Conservation (phyloP, 1,139 yeast genomes). For the Hemisphaericaspora xylanilytica region DNA sequence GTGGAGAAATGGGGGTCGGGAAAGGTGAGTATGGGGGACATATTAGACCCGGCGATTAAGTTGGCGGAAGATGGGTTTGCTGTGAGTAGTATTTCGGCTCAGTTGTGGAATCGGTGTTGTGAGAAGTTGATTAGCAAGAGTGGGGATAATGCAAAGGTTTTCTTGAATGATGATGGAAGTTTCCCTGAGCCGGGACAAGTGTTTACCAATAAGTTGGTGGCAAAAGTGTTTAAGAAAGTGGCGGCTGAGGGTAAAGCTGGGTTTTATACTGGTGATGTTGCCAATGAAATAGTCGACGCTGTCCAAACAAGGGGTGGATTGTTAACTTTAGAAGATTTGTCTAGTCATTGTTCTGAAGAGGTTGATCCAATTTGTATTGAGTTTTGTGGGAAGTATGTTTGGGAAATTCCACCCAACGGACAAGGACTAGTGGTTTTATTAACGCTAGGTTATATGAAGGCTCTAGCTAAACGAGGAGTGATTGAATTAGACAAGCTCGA, state of each 20-base stretch:
- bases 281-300: slow-evolving; percentile 56
- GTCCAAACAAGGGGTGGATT: slow-evolving; percentile 53
- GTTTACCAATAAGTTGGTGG: slow-evolving; percentile 50
- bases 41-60: slow-evolving; percentile 66
- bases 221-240: slow-evolving; percentile 49
- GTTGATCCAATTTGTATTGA: slow-evolving; percentile 59
- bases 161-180: slow-evolving; percentile 29
- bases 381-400: slow-evolving; percentile 42
- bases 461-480: slow-evolving; percentile 43
- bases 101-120: slow-evolving; percentile 47
- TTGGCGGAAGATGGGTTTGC: slow-evolving; percentile 67
- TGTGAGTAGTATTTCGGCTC: slow-evolving; percentile 55
- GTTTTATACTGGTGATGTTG: slow-evolving; percentile 65
- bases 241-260: slow-evolving; percentile 59
- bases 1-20: slow-evolving; percentile 70
- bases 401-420: slow-evolving; percentile 81
- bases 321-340: slow-evolving; percentile 53
- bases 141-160: slow-evolving; percentile 31
- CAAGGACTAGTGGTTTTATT: slow-evolving; percentile 71
- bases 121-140: slow-evolving; percentile 37
- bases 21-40: slow-evolving; percentile 53
- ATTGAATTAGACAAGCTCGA: slow-evolving; percentile 43
- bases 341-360: slow-evolving; percentile 51
- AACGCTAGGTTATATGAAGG: slow-evolving; percentile 60
- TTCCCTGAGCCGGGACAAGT: slow-evolving; percentile 60